A percentile compares a stretch with the other conserved stretches of the same genome.
These are phyloP conservation scores for Pythium guiyangense DNA, from an alignment of 352 stramenopile genomes.

Conservation along the genomic window DNA sequence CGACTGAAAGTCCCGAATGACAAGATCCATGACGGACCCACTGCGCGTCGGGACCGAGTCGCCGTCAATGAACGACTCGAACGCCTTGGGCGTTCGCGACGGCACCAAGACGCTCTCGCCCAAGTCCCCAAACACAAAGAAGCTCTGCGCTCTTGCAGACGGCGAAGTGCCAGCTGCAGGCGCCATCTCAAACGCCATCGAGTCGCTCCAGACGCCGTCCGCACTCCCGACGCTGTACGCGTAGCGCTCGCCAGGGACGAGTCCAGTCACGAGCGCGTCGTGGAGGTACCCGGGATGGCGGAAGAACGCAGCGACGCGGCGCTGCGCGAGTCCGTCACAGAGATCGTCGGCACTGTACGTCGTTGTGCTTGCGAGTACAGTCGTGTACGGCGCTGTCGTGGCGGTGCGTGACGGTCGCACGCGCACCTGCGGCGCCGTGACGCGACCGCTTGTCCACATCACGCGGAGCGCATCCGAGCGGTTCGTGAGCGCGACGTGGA, in stretches of 20 bases:
- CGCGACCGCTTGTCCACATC: constrained; percentile 47
- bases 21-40: background rate
- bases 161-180: constrained; percentile 8
- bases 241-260: constrained; percentile 20
- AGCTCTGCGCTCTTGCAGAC: constrained; percentile 12
- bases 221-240: constrained; percentile 34
- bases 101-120: constrained; percentile 16
- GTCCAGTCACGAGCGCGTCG: constrained; percentile 20
- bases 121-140: constrained; percentile 28
- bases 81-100: background rate
- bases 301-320: constrained; percentile 15
- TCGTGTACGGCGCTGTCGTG: constrained; percentile 34
- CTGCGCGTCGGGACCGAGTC: background rate
- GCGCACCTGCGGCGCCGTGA: no score
- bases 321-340: constrained; percentile 19
- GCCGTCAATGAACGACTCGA: constrained; percentile 3
- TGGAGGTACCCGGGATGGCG: constrained; percentile 31
- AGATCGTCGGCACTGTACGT: constrained; percentile 23
- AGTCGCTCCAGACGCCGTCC: constrained; percentile 19
- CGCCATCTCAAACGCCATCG: constrained; percentile 21
- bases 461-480: constrained; percentile 36
- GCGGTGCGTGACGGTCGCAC: no score
- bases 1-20: background rate
- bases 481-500: constrained; percentile 11
- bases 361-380: constrained; percentile 16